Percentiles rank a stretch among this genome's conserved stretches.
Evolutionary conservation across 2,329 filamentous ascomycete species (phyloP).

Genomic region (Colletotrichum cuscutae): DNA sequence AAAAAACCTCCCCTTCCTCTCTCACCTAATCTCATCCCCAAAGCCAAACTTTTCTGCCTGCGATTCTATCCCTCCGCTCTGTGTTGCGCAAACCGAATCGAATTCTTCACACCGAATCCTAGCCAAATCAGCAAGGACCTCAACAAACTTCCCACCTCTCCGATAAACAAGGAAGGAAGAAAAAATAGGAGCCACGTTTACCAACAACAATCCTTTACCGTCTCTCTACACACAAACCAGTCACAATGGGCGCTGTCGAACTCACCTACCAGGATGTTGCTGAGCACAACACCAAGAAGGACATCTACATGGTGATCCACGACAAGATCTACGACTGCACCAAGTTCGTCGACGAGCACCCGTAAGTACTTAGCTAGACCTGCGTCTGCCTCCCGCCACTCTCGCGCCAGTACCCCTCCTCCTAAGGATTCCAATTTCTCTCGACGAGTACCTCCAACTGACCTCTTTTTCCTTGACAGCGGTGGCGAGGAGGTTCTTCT

Average conservation of each 20-base stretch:
- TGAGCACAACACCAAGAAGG: conserved; percentile 92
- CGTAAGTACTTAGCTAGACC: conserved; percentile 58
- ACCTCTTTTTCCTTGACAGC: conserved; percentile 57
- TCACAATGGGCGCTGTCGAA: conserved; percentile 49
- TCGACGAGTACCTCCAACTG: neutral
- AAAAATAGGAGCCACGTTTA: conserved; percentile 28
- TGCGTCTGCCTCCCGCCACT: conserved; percentile 14
- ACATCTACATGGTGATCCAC: conserved; percentile 90
- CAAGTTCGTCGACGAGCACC: conserved; percentile 97
- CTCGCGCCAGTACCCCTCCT: conserved; percentile 7
- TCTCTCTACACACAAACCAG: conserved; percentile 19
- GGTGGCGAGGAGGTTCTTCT: conserved; percentile 98
- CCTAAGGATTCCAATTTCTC: neutral
- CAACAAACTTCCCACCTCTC: conserved; percentile 10
- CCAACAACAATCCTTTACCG: conserved; percentile 1
- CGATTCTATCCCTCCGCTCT: neutral
- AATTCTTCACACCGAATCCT: neutral
- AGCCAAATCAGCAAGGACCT: neutral
- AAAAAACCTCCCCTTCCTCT: neutral
- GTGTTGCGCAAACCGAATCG: neutral
- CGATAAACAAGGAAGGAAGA: neutral
- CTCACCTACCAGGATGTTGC: conserved; percentile 85
- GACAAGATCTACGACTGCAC: conserved; percentile 94
- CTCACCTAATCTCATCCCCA: conserved; percentile 8
- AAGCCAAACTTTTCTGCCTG: conserved; percentile 3